phyloP scores from a whole-genome alignment of 2,329 filamentous ascomycete species.

The Geoglossum cookeanum region DNA sequence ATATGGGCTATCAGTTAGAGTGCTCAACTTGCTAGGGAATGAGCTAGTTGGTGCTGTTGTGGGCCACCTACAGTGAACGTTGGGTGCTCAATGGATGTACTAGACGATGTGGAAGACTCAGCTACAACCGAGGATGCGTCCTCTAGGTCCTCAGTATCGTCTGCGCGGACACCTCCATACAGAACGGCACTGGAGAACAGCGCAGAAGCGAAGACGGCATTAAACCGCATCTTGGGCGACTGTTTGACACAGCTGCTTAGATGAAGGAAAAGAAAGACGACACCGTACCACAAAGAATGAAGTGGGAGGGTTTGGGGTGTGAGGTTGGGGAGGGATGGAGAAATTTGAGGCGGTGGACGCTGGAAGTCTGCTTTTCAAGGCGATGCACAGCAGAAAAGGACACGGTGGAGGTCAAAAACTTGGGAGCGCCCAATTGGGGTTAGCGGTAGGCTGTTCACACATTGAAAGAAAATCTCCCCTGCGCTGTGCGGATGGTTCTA shows the following conservation, averaged over 20 bases:
- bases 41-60: background rate
- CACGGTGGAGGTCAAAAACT: slow-evolving; percentile 3
- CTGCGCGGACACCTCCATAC: slow-evolving; percentile 43
- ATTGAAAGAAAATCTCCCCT: background rate
- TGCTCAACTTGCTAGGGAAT: background rate
- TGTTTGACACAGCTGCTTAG: slow-evolving; percentile 10
- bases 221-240: slow-evolving; percentile 36
- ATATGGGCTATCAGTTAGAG: slow-evolving; percentile 6
- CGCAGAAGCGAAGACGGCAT: slow-evolving; percentile 49
- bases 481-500: background rate
- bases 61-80: slow-evolving; percentile 62
- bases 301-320: background rate
- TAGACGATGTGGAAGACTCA: slow-evolving; percentile 34
- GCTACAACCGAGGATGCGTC: slow-evolving; percentile 23
- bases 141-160: slow-evolving; percentile 44
- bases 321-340: background rate
- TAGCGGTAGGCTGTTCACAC: background rate
- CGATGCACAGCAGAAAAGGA: slow-evolving; percentile 1
- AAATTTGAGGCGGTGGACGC: background rate
- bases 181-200: slow-evolving; percentile 53
- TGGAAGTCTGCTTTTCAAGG: background rate
- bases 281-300: background rate
- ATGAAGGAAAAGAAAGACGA: background rate
- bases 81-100: slow-evolving; percentile 41
- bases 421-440: background rate